Base-by-base conservation (phyloP, 345 rosid species). In the Chamaenerion angustifolium region DNA sequence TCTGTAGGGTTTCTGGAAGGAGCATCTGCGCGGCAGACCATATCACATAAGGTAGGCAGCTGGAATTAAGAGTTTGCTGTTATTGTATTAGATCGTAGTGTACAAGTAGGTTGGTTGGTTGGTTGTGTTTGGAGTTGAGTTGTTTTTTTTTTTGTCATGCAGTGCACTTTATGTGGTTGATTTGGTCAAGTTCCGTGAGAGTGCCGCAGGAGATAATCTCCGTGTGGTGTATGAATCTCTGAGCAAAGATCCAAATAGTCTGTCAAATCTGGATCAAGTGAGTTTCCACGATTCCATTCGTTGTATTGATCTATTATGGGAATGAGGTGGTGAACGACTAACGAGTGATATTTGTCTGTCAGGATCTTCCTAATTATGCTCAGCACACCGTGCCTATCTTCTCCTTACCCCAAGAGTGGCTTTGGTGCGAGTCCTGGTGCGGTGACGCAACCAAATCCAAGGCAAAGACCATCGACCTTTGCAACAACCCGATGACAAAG, bases 341-440 rank as follows among this genome's bases (percentile, higher is more conserved):
- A 18, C 14, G 37, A 23, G 25, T 12, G 8, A 21, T 56, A 42
- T 13, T 41, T 17, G 47, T 61, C 47, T 74, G 62, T 58, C 84
- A 92, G 98, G 98, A 92, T 75, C 98, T 87, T 63, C 98, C 98
- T 3, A 92, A 92, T 63, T 92, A 92, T 73, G 99, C 99, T 62
- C 99, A 88, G 64, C 94, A 92, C 62, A 79, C 71, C 0, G 99
- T 92, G 45, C 96, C 96, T 14, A 88, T 92, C 44, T 84, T 84
- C 57, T 92, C 96, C 51, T 76, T 92, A 40, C 95, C 98, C 45
- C 94, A 74, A 75, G 99, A 92, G 66, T 92, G 99, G 99, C 58
- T 92, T 35, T 85, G 99, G 99, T 92, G 99, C 51, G 99, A 92
- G 61, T 92, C 99, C 35, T 92, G 98, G 98, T 92, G 98, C 51